These are phyloP conservation scores for Talaromyces proteolyticus DNA, from an alignment of 495 filamentous ascomycete species.

Conservation along the genomic window DNA sequence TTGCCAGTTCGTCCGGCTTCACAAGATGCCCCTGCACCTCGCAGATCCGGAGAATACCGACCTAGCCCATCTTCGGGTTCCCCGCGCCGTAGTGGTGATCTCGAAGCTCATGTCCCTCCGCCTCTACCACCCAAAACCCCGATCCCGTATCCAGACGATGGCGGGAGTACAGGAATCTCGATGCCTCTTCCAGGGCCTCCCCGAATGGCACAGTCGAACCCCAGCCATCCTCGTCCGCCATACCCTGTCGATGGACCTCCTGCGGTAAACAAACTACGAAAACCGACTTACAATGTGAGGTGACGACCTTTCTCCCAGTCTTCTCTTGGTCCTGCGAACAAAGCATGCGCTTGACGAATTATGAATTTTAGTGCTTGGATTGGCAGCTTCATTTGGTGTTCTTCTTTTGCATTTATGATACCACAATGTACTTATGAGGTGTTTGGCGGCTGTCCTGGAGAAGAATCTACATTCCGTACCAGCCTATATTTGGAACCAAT, in stretches of 20 bases:
- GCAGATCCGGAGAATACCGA: slow-evolving; percentile 25
- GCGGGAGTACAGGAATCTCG: slow-evolving; percentile 23
- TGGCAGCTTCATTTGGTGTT: not conserved
- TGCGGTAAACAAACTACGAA: slow-evolving; percentile 73
- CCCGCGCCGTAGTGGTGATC: slow-evolving; percentile 39
- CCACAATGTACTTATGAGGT: not conserved
- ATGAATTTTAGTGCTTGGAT: not conserved
- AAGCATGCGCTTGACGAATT: not conserved
- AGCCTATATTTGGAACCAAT: no score
- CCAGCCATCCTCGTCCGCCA: slow-evolving; percentile 45
- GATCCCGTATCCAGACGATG: slow-evolving; percentile 46
- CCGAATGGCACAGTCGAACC: slow-evolving; percentile 9
- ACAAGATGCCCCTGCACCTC: slow-evolving; percentile 12
- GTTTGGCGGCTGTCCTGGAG: no score
- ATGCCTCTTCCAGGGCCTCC: slow-evolving; percentile 25
- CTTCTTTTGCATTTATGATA: not conserved
- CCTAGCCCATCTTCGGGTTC: slow-evolving; percentile 15
- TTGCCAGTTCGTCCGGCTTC: slow-evolving; percentile 29
- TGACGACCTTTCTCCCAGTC: slow-evolving; percentile 25
- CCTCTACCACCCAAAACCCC: slow-evolving; percentile 85
- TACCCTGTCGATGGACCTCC: slow-evolving; percentile 84
- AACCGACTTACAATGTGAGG: slow-evolving; percentile 67
- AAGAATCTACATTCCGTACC: no score
- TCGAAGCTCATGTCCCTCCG: slow-evolving; percentile 52
- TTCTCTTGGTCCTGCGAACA: not conserved